Percentiles rank a stretch among this genome's conserved stretches.
These are phyloP conservation scores for Yarrowia deformans DNA, from an alignment of 805 yeast species.

Conservation along the genomic window DNA sequence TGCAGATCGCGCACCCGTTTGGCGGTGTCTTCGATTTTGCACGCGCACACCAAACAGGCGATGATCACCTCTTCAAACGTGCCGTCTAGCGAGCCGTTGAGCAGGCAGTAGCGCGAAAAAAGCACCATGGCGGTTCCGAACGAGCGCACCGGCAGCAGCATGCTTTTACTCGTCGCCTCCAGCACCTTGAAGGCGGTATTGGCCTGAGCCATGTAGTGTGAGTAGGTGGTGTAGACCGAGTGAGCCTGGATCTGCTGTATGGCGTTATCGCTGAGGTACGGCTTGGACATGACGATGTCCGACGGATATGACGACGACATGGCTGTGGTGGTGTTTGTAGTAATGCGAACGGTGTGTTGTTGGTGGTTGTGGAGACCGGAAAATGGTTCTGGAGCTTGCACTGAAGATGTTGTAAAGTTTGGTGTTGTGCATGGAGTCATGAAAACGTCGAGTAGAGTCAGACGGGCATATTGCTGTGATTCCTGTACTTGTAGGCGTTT, in stretches of 20 bases:
- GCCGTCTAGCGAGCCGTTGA: constrained; percentile 52
- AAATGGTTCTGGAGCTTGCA: background rate
- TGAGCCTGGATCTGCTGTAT: constrained; percentile 35
- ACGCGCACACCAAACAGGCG: constrained; percentile 71
- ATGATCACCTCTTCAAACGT: constrained; percentile 61
- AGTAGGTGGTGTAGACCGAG: constrained; percentile 16
- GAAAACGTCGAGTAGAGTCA: no score
- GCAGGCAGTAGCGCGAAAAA: constrained; percentile 73
- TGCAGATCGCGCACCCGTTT: constrained; percentile 72
- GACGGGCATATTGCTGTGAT: no score
- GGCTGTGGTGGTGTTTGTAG: background rate
- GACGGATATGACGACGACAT: constrained; percentile 18
- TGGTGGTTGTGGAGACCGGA: background rate
- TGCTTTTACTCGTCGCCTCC: background rate
- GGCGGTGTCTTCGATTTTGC: constrained; percentile 83
- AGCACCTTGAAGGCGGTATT: constrained; percentile 11
- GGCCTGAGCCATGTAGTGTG: constrained; percentile 33
- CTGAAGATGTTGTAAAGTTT: constrained; percentile 16
- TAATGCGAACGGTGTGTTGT: background rate
- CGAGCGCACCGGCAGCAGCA: constrained; percentile 64
- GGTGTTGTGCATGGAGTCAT: constrained; percentile 15
- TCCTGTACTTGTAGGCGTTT: no score
- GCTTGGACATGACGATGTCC: constrained; percentile 35
- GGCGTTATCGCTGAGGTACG: constrained; percentile 36
- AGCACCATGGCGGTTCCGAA: constrained; percentile 74